Base-by-base conservation (phyloP, 805 yeast species). In the Barnettozyma populi region DNA sequence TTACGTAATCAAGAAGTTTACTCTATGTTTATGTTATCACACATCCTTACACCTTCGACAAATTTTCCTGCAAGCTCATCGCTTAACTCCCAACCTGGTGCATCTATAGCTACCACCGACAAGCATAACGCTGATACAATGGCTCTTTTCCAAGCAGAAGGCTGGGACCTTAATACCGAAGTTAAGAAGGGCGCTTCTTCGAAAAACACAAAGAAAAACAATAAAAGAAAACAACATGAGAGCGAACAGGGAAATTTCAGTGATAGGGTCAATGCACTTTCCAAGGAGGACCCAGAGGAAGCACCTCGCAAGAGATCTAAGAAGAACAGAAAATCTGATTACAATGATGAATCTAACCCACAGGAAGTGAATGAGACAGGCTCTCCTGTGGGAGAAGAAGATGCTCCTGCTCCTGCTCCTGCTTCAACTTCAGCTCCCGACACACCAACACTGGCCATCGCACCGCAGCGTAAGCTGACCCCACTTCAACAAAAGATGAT, bases 401-500 rank as follows among this genome's bases (percentile, higher is more conserved):
- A 41, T 7, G 48, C 41, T 11, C 48, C 37, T 18, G 53, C 46
- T 44, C n/a, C 50, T 18, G 48, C 49, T 47, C 13, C n/a, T 7
- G 48, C 41, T 11, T 47, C 37, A n/a, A 53, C 46, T 44, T n/a
- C 50, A 16, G 48, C 49, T 47, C 13, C 18, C 51, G 35, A 4
- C 37, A 40, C 47, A 13, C 54, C 57, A 20, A 50, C 46, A 21
- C 31, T 53, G 27, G 60, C 58, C 23, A 39, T 59, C 16, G 51
- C 62, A 39, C 47, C 63, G 4, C 59, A 64, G n/a, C 60, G 65
- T 34, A 79, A 81, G 41, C 68, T 90, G 46, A 88, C 97, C 0
- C 95, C 96, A 16, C 68, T 90, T 53, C 99, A 94, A 67, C 86
- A 86, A 59, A 94, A 94, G 62, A 92, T 94, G 98, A 80, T 89